Evolutionary conservation across 2,329 filamentous ascomycete genomes (phyloP), one percentile per base, ranked within the genome.

Genomic region (Fusarium nematophilum): DNA sequence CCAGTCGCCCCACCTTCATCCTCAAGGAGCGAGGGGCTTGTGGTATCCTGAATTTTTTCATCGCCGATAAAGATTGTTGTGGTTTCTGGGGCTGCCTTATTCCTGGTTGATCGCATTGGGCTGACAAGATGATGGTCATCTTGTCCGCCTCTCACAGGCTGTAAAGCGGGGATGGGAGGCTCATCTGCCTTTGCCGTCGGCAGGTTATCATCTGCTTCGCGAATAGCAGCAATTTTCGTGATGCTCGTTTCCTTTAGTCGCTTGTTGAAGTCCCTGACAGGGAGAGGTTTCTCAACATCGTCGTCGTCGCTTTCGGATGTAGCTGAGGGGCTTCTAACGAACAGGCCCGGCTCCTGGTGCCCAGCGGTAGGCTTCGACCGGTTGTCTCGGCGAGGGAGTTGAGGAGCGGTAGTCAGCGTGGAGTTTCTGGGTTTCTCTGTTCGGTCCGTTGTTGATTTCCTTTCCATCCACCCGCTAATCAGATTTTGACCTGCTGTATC

Each of bases 391-490:
- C 8, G 23, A 5, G 21, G 30, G 14, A 14, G 30, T 15, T 31
- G 29, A 13, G 33, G 25, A 7, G 25, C 9, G 26, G 30, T 14
- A 25, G 48, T 31, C n/a, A 49, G 23, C 8, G 26, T 15, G 9
- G 40, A 14, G 18, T 36, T 48, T 9, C 50, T 17, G 31, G 30
- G 30, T 15, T 45, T 36, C 8, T 42, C 33, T 23, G 37, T 34
- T 37, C 50, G 50, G 13, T 21, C 21, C 4, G 40, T 26, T 10
- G 39, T 21, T 23, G 57, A 23, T 27, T 36, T 54, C 17, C 56
- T 68, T 30, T 67, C 62, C 25, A 70, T 65, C 81, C 81, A 83
- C 15, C 77, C 73, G 10, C 78, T 78, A 39, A 84, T 79, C 37
- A 83, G 57, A 36, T 72, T 76, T 29, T 75, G 64, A 23, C 64